Percentiles rank a stretch among this genome's conserved stretches.
Evolutionary conservation across 148 eudicot genomes (phyloP).

Genomic region (Chenopodium formosanum): DNA sequence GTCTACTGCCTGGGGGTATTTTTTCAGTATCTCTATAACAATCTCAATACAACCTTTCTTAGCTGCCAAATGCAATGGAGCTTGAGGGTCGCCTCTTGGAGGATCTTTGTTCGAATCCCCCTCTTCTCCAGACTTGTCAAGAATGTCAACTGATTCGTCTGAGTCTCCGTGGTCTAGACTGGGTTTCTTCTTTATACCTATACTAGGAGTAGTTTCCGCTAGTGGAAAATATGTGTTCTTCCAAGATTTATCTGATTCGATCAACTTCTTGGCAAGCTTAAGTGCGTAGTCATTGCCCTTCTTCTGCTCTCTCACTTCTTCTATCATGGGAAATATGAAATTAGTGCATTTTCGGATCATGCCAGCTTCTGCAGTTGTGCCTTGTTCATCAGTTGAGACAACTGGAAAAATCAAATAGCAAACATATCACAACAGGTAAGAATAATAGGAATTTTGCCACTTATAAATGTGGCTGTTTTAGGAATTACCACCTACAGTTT

Average conservation of each 20-base stretch:
- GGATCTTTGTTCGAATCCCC: no score
- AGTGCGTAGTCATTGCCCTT: neutral
- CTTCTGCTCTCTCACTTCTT: neutral
- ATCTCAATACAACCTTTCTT: slow-evolving; percentile 7
- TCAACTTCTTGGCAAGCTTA: neutral
- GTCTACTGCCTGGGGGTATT: slow-evolving; percentile 7
- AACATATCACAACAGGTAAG: no score
- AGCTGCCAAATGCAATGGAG: slow-evolving; percentile 8
- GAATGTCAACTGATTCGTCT: neutral
- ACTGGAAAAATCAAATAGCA: no score
- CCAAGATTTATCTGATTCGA: slow-evolving; percentile 2
- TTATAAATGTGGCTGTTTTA: no score
- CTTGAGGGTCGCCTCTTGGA: neutral
- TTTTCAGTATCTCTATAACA: neutral
- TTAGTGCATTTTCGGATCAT: no score
- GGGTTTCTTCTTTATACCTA: neutral
- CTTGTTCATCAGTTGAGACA: neutral
- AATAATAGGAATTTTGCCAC: no score
- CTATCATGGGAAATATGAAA: neutral
- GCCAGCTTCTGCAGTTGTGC: neutral
- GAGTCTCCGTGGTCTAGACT: no score
- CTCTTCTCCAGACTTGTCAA: neutral
- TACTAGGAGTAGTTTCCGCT: neutral
- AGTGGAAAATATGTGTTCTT: neutral
- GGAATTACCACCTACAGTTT: no score